Percentiles rank a stretch among this genome's conserved stretches.
Conservation (phyloP, 73 alveolate genomes). For the Paramecium primaurelia region DNA sequence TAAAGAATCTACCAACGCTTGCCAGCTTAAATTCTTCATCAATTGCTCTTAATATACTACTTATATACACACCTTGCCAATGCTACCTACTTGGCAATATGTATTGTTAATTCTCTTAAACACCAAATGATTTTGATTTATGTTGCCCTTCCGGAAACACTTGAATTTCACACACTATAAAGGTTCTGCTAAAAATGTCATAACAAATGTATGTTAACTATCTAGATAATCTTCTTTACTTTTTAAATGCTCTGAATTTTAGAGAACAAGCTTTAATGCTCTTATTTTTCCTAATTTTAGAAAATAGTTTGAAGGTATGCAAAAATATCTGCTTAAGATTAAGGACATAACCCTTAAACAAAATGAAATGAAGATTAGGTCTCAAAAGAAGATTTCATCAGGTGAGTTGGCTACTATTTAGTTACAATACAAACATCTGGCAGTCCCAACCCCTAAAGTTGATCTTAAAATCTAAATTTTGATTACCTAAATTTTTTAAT, state of each 20-base stretch:
- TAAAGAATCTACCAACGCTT: background rate
- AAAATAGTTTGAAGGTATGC: background rate
- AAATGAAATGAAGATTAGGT: background rate
- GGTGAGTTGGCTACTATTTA: background rate
- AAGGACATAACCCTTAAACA: conserved; percentile 24
- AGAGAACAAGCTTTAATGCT: background rate
- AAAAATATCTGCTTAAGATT: background rate
- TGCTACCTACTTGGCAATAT: background rate
- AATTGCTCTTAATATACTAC: background rate
- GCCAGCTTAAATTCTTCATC: background rate
- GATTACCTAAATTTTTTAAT: background rate
- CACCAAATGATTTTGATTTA: background rate
- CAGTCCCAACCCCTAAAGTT: background rate
- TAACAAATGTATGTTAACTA: background rate
- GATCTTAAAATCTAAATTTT: background rate
- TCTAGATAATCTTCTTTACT: background rate
- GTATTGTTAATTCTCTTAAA: background rate
- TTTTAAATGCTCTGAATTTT: background rate
- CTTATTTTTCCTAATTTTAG: background rate
- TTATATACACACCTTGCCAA: conserved; percentile 38
- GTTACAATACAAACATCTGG: background rate
- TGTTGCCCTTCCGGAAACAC: background rate
- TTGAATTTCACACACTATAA: background rate
- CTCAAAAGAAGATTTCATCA: background rate
- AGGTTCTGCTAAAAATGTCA: background rate